Percentiles rank a stretch among this genome's conserved stretches.
phyloP scores from a whole-genome alignment of 257 asterid species.

The Catharanthus roseus region DNA sequence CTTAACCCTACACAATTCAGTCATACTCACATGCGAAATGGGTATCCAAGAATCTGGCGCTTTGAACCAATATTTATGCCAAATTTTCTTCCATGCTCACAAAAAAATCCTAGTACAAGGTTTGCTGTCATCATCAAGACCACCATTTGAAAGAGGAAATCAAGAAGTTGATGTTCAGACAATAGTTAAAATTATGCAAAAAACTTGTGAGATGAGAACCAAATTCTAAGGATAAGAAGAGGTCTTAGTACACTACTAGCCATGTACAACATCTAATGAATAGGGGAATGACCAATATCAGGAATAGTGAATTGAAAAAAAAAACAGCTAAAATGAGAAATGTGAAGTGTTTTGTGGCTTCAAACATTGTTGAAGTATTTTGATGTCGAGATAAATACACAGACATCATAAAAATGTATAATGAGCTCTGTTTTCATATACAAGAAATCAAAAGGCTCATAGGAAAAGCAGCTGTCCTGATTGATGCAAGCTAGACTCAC shows the following conservation, averaged over 20 bases:
- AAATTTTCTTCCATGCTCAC: constrained; percentile 46
- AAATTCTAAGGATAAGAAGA: too few relatives aligned
- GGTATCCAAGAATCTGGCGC: constrained; percentile 16
- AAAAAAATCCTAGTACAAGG: constrained; percentile 43
- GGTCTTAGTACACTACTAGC: too few relatives aligned
- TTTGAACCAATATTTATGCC: constrained; percentile 39
- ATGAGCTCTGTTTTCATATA: neutral
- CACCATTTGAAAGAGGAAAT: constrained; percentile 22
- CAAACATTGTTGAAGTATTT: neutral
- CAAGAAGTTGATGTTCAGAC: too few relatives aligned
- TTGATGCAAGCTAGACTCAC: constrained; percentile 18
- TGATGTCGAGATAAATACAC: neutral
- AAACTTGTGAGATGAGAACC: too few relatives aligned
- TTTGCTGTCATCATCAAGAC: constrained; percentile 56
- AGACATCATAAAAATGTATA: neutral
- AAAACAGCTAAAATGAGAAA: neutral
- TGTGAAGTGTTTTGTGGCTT: neutral
- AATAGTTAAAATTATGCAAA: too few relatives aligned
- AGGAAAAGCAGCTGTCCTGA: too few relatives aligned
- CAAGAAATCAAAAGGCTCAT: neutral
- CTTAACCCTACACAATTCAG: constrained; percentile 36
- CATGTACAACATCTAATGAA: constrained; percentile 13
- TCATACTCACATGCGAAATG: too few relatives aligned
- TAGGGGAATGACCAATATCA: neutral
- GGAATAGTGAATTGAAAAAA: neutral